phyloP scores from a whole-genome alignment of 2,329 filamentous ascomycete genomes.

The Colletotrichum sp. region DNA sequence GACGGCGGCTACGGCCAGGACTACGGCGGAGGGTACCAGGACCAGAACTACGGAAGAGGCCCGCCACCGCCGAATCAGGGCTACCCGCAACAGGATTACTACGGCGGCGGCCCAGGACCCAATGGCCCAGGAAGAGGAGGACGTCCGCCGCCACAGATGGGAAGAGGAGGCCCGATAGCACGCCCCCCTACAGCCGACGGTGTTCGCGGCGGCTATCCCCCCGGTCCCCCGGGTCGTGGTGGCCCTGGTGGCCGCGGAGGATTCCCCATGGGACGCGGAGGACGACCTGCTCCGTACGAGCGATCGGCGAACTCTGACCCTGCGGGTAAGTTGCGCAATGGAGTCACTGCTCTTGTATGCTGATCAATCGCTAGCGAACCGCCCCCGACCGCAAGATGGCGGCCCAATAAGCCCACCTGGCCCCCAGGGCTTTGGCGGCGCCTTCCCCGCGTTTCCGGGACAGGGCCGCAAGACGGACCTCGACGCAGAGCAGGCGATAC shows the following conservation, averaged over 20 bases:
- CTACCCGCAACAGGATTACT: constrained; percentile 50
- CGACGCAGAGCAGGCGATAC: constrained; percentile 44
- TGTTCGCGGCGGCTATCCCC: constrained; percentile 41
- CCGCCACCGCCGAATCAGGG: constrained; percentile 38
- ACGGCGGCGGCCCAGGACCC: constrained; percentile 41
- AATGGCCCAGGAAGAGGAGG: constrained; percentile 44
- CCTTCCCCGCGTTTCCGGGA: constrained; percentile 49
- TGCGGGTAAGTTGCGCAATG: constrained; percentile 36
- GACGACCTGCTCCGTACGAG: constrained; percentile 44
- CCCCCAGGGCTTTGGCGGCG: constrained; percentile 30
- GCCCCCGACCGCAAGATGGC: constrained; percentile 34
- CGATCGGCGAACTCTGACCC: constrained; percentile 45
- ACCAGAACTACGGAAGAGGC: constrained; percentile 50
- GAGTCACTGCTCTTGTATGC: neutral
- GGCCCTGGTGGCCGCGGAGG: constrained; percentile 38
- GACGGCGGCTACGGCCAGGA: constrained; percentile 43
- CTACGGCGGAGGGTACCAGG: constrained; percentile 47
- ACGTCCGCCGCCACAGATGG: constrained; percentile 45
- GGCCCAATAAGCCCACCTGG: constrained; percentile 33
- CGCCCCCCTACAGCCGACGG: constrained; percentile 45
- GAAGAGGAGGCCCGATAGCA: constrained; percentile 50
- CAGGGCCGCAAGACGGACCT: constrained; percentile 41
- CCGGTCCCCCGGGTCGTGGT: constrained; percentile 41
- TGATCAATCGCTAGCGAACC: constrained; percentile 26
- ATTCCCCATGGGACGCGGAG: constrained; percentile 38